phyloP scores from a whole-genome alignment of 176 grass and related monocot species.

The Phoenix dactylifera region DNA sequence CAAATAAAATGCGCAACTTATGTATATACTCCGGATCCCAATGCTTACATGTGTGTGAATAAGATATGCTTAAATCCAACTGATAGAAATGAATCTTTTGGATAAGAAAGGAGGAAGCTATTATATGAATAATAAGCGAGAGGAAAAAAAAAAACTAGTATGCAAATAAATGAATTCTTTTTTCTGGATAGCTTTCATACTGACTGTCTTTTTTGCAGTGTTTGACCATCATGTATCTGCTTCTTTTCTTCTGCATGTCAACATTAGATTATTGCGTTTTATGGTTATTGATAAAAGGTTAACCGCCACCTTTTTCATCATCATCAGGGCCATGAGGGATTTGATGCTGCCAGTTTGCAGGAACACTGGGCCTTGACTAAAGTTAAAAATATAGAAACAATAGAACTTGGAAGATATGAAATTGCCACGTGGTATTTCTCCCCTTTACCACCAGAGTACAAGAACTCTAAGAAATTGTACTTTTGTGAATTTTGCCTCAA shows the following conservation, averaged over 20 bases:
- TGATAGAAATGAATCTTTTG: too few species aligned
- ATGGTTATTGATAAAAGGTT: constrained; percentile 83
- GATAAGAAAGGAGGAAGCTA: too few species aligned
- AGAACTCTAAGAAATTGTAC: constrained; percentile 75
- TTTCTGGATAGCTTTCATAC: too few species aligned
- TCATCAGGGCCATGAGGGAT: constrained; percentile 76
- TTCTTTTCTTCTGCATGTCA: neutral
- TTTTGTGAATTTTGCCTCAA: constrained; percentile 99
- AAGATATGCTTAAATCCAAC: too few species aligned
- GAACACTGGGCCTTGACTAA: constrained; percentile 97
- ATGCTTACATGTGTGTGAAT: too few species aligned
- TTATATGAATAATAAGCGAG: too few species aligned
- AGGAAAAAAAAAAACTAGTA: too few species aligned
- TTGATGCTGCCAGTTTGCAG: constrained; percentile 87
- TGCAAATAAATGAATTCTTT: too few species aligned
- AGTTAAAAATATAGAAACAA: constrained; percentile 96
- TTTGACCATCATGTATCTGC: too few species aligned
- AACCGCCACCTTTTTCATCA: constrained; percentile 63
- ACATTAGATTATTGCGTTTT: constrained; percentile 95
- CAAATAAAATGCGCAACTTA: too few species aligned
- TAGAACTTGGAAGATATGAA: constrained; percentile 91
- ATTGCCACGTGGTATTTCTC: constrained; percentile 99
- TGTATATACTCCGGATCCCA: too few species aligned
- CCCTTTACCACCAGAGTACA: constrained; percentile 93
- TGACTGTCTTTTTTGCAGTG: too few species aligned